Percentiles rank a stretch among this genome's conserved stretches.
phyloP scores from a whole-genome alignment of 2,329 filamentous ascomycete species.

The Microdochium nivale region DNA sequence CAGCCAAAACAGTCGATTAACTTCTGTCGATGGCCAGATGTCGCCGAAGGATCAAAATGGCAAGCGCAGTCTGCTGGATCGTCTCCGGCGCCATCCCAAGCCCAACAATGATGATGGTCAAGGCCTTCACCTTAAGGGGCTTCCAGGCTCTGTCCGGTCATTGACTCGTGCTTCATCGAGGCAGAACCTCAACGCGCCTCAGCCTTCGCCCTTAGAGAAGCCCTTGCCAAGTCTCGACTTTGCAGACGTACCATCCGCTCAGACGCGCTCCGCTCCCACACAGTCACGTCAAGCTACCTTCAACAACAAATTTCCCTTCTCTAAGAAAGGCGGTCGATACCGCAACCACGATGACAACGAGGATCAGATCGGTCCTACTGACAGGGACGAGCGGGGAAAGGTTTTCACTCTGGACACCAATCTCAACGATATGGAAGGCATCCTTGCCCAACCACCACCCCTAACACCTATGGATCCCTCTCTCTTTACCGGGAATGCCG shows the following conservation, averaged over 20 bases:
- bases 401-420: slow-evolving; percentile 80
- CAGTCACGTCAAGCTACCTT: slow-evolving; percentile 40
- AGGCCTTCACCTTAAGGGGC: slow-evolving; percentile 32
- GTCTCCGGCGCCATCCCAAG: slow-evolving; percentile 38
- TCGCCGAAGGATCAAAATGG: slow-evolving; percentile 41
- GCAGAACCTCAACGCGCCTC: slow-evolving; percentile 32
- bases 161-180: slow-evolving; percentile 41
- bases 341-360: slow-evolving; percentile 43
- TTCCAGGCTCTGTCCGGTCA: slow-evolving; percentile 44
- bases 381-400: slow-evolving; percentile 48
- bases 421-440: slow-evolving; percentile 84
- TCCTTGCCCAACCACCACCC: slow-evolving; percentile 62
- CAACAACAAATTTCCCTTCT: slow-evolving; percentile 55
- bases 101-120: slow-evolving; percentile 42
- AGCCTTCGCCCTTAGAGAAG: slow-evolving; percentile 28
- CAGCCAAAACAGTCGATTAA: slow-evolving; percentile 47
- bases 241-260: slow-evolving; percentile 9
- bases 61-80: slow-evolving; percentile 41
- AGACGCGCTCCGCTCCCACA: slow-evolving; percentile 10
- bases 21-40: slow-evolving; percentile 43
- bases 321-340: slow-evolving; percentile 42
- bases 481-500: slow-evolving; percentile 25
- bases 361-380: slow-evolving; percentile 52
- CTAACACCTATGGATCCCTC: slow-evolving; percentile 61
- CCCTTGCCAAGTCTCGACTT: slow-evolving; percentile 18